phyloP scores from a whole-genome alignment of 345 rosid species.

The Citrus unshiu region DNA sequence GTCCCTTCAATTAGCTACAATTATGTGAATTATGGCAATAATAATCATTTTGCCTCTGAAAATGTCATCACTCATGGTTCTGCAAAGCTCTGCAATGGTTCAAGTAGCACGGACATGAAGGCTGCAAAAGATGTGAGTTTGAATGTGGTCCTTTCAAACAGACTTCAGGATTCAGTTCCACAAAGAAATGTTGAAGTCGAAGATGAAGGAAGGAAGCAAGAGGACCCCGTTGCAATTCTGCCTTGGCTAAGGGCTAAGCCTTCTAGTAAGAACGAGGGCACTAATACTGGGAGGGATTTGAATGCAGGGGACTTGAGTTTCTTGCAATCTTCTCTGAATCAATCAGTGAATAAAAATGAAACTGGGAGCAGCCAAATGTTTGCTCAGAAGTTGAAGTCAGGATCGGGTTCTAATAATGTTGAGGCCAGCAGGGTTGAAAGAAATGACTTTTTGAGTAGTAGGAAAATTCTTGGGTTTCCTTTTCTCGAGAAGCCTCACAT shows the following conservation, averaged over 20 bases:
- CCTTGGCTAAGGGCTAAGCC: conserved; percentile 68
- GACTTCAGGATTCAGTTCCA: conserved; percentile 31
- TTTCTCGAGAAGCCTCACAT: conserved; percentile 34
- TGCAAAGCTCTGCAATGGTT: conserved; percentile 24
- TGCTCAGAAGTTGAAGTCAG: conserved; percentile 33
- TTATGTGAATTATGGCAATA: conserved; percentile 29
- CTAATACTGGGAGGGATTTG: conserved; percentile 38
- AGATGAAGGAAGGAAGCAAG: conserved; percentile 46
- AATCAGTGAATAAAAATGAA: conserved; percentile 33
- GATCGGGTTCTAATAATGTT: conserved; percentile 33
- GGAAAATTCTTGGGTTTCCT: conserved; percentile 58
- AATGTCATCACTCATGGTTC: conserved; percentile 22
- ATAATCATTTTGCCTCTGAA: conserved; percentile 27
- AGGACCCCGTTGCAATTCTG: conserved; percentile 36
- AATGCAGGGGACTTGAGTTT: conserved; percentile 29
- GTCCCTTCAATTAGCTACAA: conserved; percentile 27
- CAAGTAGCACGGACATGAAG: conserved; percentile 28
- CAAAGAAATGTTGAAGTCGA: conserved; percentile 29
- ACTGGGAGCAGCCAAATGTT: conserved; percentile 28
- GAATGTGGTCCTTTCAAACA: conserved; percentile 42
- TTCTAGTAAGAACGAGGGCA: conserved; percentile 31
- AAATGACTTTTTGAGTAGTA: conserved; percentile 30
- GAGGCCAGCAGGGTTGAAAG: conserved; percentile 31
- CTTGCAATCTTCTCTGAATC: conserved; percentile 33
- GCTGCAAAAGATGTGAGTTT: conserved; percentile 40